Evolutionary conservation across 345 rosid species (phyloP), one percentile per base, ranked within the genome.

Genomic region (Eucalyptus erythrocorys): DNA sequence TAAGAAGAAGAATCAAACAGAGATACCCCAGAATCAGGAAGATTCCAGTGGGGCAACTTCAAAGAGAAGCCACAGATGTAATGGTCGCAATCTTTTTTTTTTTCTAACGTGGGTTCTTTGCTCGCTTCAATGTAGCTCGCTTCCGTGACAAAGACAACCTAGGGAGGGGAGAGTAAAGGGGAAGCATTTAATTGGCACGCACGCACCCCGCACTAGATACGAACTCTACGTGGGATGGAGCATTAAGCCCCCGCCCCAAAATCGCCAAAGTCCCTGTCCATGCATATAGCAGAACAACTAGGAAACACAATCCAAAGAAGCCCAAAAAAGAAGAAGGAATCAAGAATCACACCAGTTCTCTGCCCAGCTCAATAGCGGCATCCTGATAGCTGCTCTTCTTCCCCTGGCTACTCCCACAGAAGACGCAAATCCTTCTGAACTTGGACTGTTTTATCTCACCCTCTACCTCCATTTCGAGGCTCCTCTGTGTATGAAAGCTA

Each of bases 331-430:
- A 50, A 48, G 42, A 49, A 76, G 13, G 53, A 85, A 87, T 26
- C 34, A 49, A 48, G 79, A 66, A 85, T 87, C 92, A 30, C 61
- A 96, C 98, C 96, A 96, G 93, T 92, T 96, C 98, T 53, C 92
- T 93, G 89, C 95, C 98, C 88, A 96, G 97, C 90, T 94, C 96
- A 91, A 94, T 92, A 88, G 98, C 98, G 92, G 98, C 96, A 92
- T 94, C 98, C 91, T 96, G 98, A 90, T 96, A 96, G 91, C 97
- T 96, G 86, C 92, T 95, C 90, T 95, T 96, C 92, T 94, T 96
- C 87, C 98, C 98, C 86, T 94, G 96, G 92, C 97, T 96, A 85
- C 97, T 96, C 88, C 98, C 97, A 89, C 98, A 96, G 89, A 96
- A 96, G 87, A 96, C 98, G 92, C 98, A 96, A 89, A 96, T 93